Conservation (phyloP, 768 basidiomycete species). For the Termitomyces sp. region DNA sequence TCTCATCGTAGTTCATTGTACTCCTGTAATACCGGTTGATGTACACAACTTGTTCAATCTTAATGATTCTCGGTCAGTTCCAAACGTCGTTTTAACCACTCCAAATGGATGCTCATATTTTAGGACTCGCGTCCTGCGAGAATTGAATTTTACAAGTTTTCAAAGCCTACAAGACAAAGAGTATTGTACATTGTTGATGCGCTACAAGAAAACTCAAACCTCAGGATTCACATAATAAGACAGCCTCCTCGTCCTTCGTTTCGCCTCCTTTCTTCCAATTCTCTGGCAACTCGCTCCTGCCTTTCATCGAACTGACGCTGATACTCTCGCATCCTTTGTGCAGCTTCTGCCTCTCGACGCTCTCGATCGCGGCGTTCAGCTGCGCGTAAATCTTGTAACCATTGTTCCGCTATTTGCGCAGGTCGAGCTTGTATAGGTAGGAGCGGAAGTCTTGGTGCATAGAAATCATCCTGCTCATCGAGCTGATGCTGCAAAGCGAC, state of each 20-base stretch:
- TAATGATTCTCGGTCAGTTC: neutral
- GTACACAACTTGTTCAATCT: neutral
- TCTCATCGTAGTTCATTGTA: neutral
- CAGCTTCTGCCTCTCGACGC: neutral
- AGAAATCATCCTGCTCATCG: neutral
- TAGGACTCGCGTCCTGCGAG: too few relatives aligned
- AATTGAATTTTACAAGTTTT: neutral
- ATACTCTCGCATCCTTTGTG: neutral
- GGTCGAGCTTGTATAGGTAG: neutral
- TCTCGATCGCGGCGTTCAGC: neutral
- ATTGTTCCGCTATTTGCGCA: neutral
- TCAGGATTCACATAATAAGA: neutral
- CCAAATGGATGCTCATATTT: too few relatives aligned
- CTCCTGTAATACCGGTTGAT: neutral
- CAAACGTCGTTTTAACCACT: neutral
- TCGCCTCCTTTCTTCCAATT: conserved; percentile 1
- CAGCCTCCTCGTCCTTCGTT: neutral
- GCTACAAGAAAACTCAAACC: neutral
- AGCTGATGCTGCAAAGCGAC: conserved; percentile 4
- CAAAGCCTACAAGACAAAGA: neutral
- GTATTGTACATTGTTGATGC: neutral
- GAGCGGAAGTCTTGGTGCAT: neutral
- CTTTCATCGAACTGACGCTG: conserved; percentile 1
- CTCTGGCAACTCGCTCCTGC: neutral
- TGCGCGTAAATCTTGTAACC: neutral